phyloP scores from a whole-genome alignment of 352 stramenopile species.

The Peronospora belbahrii region DNA sequence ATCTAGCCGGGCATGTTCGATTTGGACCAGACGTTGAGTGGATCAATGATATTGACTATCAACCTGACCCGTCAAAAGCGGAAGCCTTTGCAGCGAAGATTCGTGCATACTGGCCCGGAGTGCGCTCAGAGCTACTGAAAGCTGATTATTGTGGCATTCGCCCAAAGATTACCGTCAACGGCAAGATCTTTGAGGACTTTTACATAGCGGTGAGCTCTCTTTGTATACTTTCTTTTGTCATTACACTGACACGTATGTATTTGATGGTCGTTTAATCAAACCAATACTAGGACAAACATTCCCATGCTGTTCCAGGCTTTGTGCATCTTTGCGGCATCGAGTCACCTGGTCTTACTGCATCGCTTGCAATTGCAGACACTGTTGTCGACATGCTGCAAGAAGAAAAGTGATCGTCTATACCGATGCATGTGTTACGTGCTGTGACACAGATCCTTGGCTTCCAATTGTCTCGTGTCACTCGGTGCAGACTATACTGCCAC shows the following conservation, averaged over 20 bases:
- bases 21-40: conserved; percentile 97
- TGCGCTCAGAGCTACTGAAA: conserved; percentile 67
- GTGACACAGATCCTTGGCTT: neutral
- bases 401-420: conserved; percentile 7
- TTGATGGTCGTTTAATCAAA: neutral
- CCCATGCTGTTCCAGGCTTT: conserved; percentile 78
- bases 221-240: neutral
- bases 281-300: conserved; percentile 30
- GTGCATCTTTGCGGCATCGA: conserved; percentile 95
- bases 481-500: conserved; percentile 15
- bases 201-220: conserved; percentile 56
- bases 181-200: conserved; percentile 82
- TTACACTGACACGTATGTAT: neutral
- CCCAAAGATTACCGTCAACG: conserved; percentile 87
- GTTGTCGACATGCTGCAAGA: conserved; percentile 46
- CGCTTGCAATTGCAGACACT: conserved; percentile 75
- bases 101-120: conserved; percentile 89
- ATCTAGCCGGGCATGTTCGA: conserved; percentile 86
- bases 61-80: conserved; percentile 57
- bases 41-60: conserved; percentile 85
- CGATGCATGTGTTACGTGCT: neutral
- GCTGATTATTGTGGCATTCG: conserved; percentile 94
- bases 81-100: conserved; percentile 60
- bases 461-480: no score
- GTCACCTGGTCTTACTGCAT: conserved; percentile 90